Percentiles rank a stretch among this genome's conserved stretches.
These are phyloP conservation scores for Sugiyamaella japonica DNA, from an alignment of 1,139 yeast genomes.

Conservation along the genomic window DNA sequence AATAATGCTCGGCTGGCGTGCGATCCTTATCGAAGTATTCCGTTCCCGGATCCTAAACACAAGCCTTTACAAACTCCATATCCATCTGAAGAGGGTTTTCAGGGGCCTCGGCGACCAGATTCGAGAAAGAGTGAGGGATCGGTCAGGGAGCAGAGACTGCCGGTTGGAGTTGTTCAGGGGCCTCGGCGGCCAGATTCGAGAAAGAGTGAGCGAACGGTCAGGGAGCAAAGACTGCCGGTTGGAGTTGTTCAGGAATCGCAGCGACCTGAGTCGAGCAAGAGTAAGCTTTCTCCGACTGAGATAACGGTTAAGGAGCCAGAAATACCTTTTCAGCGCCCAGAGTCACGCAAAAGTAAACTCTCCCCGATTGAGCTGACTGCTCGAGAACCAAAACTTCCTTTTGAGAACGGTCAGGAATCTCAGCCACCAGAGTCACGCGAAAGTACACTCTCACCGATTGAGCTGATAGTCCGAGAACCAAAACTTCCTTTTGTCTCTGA, in stretches of 20 bases:
- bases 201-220: neutral
- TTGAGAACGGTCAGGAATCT: neutral
- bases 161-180: neutral
- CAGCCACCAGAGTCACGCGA: neutral
- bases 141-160: conserved; percentile 2
- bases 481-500: conserved; percentile 2
- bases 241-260: too few species aligned
- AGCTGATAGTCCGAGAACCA: neutral
- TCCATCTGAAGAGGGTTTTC: neutral
- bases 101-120: neutral
- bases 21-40: conserved; percentile 12
- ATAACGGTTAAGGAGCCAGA: neutral
- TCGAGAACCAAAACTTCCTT: conserved; percentile 10
- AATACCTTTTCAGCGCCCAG: neutral
- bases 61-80: conserved; percentile 1
- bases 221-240: conserved; percentile 11
- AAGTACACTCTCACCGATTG: conserved; percentile 12
- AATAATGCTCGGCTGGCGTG: neutral
- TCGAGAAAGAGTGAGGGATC: neutral
- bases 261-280: neutral
- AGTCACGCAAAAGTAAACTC: conserved; percentile 3
- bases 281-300: conserved; percentile 7
- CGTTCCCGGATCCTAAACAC: conserved; percentile 12
- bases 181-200: neutral
- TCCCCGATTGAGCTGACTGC: neutral